Evolutionary conservation across 2,329 filamentous ascomycete species (phyloP), one percentile per base, ranked within the genome.

Genomic region (Pyricularia grisea): DNA sequence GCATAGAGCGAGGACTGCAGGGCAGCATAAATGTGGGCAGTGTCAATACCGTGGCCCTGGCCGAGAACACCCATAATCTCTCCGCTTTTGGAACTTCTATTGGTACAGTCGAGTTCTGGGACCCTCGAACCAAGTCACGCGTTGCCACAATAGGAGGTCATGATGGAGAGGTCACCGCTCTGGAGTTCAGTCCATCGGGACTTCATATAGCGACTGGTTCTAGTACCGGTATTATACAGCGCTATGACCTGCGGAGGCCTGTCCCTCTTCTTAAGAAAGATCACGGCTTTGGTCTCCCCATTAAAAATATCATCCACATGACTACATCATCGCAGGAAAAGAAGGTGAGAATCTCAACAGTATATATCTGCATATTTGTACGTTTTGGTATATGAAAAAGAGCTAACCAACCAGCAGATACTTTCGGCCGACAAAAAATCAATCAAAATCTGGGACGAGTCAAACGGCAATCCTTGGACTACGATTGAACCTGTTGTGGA

Each of bases 31-130:
- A 90, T 69, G 90, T 92, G 0, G 93, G 94, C 17, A 90, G 91
- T 67, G 93, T 98, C 68, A 97, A 98, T 76, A 90, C 90, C 9
- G 94, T 89, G 14, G 90, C 94, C 3, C 88, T 97, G 70, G 95
- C 95, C 3, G 92, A 97, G 76, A 87, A 90, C 60, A 94, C 92
- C 66, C 95, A 99, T 78, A 95, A 95, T 69, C 83, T 99, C 4
- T 85, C 94, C 42, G 94, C 94, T 0, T 99, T 99, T 74, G 95
- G 96, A 68, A 99, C 95, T 0, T 94, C 93, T 2, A 82, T 95
- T 69, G 94, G 95, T n/a, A 97, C 94, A 0, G 92, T 98, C 30
- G 95, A 99, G 77, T 94, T 98, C 75, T 99, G 94, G 92, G 95
- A 99, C 77, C 87, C 94, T 0, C 87, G 95, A 70, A 93, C 92